Evolutionary conservation across 1,139 yeast species (phyloP), one percentile per base, ranked within the genome.

Genomic region (Petasospora fabianii): DNA sequence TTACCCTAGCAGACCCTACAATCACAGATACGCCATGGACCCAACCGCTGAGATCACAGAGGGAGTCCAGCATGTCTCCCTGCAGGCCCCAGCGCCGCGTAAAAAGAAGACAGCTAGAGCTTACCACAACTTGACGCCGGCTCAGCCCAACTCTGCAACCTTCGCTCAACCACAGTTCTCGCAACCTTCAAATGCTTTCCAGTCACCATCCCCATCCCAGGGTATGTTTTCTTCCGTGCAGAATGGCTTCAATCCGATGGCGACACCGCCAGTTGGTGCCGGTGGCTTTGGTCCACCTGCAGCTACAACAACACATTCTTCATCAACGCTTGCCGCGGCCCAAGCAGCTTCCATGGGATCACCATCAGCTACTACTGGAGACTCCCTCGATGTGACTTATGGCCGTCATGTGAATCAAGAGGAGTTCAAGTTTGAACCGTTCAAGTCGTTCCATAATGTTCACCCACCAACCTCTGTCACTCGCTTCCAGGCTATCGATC

Each of bases 381-480:
- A 47, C 29, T 30, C 43, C 1, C 32, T 51, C 12, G 48, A 52
- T 1, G 51, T 51, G 4, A 51, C 57, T 5, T 28, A 27, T 12
- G 31, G 38, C 12, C 53, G 58, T 38, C 36, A 40, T 20, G 7
- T 18, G 1, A 36, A 44, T 7, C 51, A 49, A 21, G 32, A 39
- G 10, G 56, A 53, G 36, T 53, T 43, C 46, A 38, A 27, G 24
- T 4, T 20, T 9, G 27, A 32, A 7, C 17, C 43, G 1, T 54
- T 54, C 48, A 48, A 44, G 21, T 39, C 58, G 0, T 50, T 46
- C 30, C 46, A 47, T 32, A 44, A 53, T 33, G 49, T 51, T 1
- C 30, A 50, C 3, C 57, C 58, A 3, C 95, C 97, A 21, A 96
- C 97, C 1, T 69, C 79, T 12, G 82, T 95, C 0, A 85, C 92